Evolutionary conservation across 2,329 filamentous ascomycete genomes (phyloP).

Genomic region (Geosmithia putterillii): DNA sequence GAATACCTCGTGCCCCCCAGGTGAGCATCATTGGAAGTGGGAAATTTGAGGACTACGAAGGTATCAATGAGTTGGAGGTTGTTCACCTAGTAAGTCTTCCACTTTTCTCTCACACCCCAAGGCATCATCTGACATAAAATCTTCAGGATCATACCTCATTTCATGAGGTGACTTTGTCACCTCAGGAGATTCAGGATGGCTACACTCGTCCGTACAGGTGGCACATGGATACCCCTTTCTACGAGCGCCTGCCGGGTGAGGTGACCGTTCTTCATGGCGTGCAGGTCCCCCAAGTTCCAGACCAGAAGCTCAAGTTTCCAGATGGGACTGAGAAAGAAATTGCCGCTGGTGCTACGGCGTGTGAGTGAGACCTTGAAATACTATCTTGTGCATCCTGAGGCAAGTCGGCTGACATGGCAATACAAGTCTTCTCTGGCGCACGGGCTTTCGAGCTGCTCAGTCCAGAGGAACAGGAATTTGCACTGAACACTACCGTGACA

Average conservation of each 20-base stretch:
- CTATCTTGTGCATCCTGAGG: neutral
- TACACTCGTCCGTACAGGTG: constrained; percentile 32
- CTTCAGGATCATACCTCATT: neutral
- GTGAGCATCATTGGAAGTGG: neutral
- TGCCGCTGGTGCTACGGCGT: neutral
- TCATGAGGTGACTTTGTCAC: neutral
- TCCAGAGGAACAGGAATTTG: constrained; percentile 22
- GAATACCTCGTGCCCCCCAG: neutral
- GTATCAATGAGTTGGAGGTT: neutral
- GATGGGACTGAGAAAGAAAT: neutral
- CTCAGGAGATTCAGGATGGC: constrained; percentile 21
- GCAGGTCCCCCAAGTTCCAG: neutral
- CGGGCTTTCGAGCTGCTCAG: constrained; percentile 15
- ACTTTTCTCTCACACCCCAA: neutral
- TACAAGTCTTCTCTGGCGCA: neutral
- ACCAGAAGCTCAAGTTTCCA: neutral
- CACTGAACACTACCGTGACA: constrained; percentile 31
- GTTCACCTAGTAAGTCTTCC: neutral
- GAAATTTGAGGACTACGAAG: neutral
- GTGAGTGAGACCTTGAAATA: neutral
- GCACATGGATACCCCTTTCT: constrained; percentile 35
- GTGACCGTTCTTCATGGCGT: neutral
- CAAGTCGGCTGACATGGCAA: neutral
- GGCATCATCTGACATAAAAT: neutral
- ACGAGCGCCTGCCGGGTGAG: constrained; percentile 20